Percentiles rank a stretch among this genome's conserved stretches.
Evolutionary conservation across 164 flowering plant species (phyloP).

Genomic region (Kingdonia uniflora): DNA sequence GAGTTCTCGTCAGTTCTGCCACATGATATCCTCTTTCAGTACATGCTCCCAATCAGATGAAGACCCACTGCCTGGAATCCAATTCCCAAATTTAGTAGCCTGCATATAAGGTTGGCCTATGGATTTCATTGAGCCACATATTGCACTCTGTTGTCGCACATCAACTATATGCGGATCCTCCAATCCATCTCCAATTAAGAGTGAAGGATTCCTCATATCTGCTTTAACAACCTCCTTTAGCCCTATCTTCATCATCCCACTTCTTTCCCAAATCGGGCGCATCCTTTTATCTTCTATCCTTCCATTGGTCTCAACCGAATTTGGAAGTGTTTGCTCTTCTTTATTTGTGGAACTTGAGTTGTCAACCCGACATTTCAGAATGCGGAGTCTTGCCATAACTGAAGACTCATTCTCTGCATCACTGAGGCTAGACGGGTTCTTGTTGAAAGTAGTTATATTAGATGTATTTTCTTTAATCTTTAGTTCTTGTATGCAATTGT

Average conservation of each 20-base stretch:
- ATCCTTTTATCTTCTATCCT: conserved; percentile 8
- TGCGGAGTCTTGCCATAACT: conserved; percentile 31
- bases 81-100: conserved; percentile 10
- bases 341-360: conserved; percentile 12
- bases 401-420: conserved; percentile 26
- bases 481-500: background rate
- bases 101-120: conserved; percentile 5
- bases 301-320: conserved; percentile 1
- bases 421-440: too few species aligned
- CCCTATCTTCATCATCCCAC: too few species aligned
- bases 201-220: too few species aligned
- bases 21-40: conserved; percentile 21
- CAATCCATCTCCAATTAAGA: too few species aligned
- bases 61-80: conserved; percentile 16
- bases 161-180: too few species aligned
- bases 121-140: background rate
- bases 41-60: conserved; percentile 81
- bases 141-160: too few species aligned
- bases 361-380: conserved; percentile 26
- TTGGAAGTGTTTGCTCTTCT: conserved; percentile 2
- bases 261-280: conserved; percentile 10
- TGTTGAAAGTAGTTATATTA: too few species aligned
- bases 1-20: too few species aligned
- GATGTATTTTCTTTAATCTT: conserved; percentile 10
- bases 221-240: too few species aligned